Conservation (phyloP, 345 rosid genomes). For the Gossypium bickii region DNA sequence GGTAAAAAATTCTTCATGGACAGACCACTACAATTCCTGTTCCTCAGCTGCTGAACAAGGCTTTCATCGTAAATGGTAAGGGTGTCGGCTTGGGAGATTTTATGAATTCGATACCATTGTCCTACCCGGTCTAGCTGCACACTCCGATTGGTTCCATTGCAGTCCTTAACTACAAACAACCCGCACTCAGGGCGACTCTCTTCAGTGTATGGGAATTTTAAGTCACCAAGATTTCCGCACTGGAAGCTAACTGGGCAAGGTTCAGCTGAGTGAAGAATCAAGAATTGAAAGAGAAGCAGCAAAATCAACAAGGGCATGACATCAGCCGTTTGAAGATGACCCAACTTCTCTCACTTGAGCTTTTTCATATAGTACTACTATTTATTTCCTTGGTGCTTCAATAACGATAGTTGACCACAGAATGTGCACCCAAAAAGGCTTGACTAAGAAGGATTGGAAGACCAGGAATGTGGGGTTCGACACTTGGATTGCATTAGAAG, state of each 20-base stretch:
- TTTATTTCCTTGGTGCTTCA: neutral
- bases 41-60: neutral
- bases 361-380: neutral
- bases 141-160: slow-evolving; percentile 9
- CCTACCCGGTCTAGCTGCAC: slow-evolving; percentile 30
- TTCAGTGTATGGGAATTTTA: slow-evolving; percentile 22
- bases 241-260: slow-evolving; percentile 15
- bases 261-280: neutral
- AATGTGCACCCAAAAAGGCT: slow-evolving; percentile 4
- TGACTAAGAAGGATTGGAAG: neutral
- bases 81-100: slow-evolving; percentile 29
- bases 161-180: slow-evolving; percentile 24
- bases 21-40: slow-evolving; percentile 11
- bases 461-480: neutral
- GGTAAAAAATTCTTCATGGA: slow-evolving; percentile 30
- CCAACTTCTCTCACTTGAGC: neutral
- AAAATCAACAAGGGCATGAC: neutral
- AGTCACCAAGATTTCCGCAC: slow-evolving; percentile 25
- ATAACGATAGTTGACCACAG: neutral
- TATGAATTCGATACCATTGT: slow-evolving; percentile 17
- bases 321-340: neutral
- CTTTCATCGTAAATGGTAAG: slow-evolving; percentile 22
- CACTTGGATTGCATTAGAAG: neutral
- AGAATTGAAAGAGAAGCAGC: slow-evolving; percentile 3
- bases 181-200: slow-evolving; percentile 19